Conservation (phyloP, 108 stramenopile species). For the Craspedostauros australis region DNA sequence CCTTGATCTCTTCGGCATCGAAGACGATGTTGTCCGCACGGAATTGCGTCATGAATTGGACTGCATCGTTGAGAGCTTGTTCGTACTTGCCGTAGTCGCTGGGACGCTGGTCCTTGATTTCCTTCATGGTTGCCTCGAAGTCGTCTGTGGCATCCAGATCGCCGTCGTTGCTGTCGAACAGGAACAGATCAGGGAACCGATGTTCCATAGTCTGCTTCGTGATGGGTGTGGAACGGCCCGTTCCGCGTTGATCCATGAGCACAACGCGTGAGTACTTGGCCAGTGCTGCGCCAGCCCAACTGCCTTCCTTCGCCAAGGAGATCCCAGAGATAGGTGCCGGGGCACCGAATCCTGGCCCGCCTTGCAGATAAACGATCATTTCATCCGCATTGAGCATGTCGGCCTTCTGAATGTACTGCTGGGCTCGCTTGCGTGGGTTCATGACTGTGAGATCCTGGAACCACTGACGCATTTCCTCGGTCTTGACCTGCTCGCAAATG, state of each 20-base stretch:
- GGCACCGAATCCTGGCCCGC: conserved; percentile 89
- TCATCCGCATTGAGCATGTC: conserved; percentile 30
- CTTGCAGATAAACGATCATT: conserved; percentile 78
- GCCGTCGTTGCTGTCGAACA: conserved; percentile 33
- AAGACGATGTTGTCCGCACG: conserved; percentile 86
- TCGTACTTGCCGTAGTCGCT: conserved; percentile 28
- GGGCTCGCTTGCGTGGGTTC: conserved; percentile 39
- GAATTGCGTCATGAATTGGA: conserved; percentile 72
- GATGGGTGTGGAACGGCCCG: conserved; percentile 76
- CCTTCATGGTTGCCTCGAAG: background rate
- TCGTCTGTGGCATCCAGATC: conserved; percentile 3
- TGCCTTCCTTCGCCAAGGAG: conserved; percentile 31
- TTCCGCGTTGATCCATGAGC: conserved; percentile 94
- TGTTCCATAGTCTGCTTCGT: conserved; percentile 64
- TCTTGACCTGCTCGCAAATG: conserved; percentile 56
- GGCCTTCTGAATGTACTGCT: conserved; percentile 34
- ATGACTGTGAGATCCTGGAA: conserved; percentile 10
- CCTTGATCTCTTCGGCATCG: conserved; percentile 84
- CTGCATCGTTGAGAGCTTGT: conserved; percentile 45
- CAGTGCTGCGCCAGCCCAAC: conserved; percentile 73
- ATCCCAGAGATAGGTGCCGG: conserved; percentile 55
- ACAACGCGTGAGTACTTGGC: conserved; percentile 57
- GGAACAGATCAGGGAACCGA: conserved; percentile 73
- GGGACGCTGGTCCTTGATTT: background rate
- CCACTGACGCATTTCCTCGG: conserved; percentile 11